Base-by-base conservation (phyloP, 2,329 filamentous ascomycete species). In the Fusarium sp. region DNA sequence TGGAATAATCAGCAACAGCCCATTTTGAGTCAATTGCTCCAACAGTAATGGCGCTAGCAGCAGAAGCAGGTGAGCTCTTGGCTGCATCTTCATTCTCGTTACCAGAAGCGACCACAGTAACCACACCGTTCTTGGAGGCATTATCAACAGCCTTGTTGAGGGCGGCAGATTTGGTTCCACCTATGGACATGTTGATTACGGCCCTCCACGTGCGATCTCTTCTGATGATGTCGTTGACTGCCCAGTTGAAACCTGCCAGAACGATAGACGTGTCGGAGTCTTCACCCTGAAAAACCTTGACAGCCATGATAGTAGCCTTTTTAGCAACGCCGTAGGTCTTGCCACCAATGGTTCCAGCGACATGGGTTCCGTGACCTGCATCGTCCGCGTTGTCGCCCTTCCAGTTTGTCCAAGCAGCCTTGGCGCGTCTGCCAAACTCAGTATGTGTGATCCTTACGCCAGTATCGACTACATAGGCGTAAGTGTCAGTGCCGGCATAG, bases 151-250 rank as follows among this genome's bases (percentile, higher is more conserved):
- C 75, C 2, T 50, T 49, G 11, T 69, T 63, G 5, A 66, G 55
- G 0, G 66, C 62, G 0, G 40, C 51, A 15, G 61, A 74, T 53
- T 57, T 61, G 19, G 45, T 43, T 9, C 44, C 72, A 2, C 70
- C 74, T 1, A 86, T 77, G 19, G 82, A 84, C 78, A 87, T 80
- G 72, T 80, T 83, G 24, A 84, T 78, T 19, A 84, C 82, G 6
- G 83, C 76, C 5, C 76, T 73, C 7, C 44, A 57, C 3, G 65
- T 65, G 3, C 76, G 73, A 13, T 72, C 73, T 31, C 72, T 75
- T 13, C 65, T 47, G 24, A 73, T 58, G 10, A 80, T 77, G 46
- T 81, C 79, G 8, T 75, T 72, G 2, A 78, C 76, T 0, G 78
- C 78, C 79, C 79, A 82, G 43, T 76, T 73, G 8, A 75, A 77